Evolutionary conservation across 257 asterid species (phyloP), one percentile per base, ranked within the genome.

Genomic region (Ophiorrhiza pumila): DNA sequence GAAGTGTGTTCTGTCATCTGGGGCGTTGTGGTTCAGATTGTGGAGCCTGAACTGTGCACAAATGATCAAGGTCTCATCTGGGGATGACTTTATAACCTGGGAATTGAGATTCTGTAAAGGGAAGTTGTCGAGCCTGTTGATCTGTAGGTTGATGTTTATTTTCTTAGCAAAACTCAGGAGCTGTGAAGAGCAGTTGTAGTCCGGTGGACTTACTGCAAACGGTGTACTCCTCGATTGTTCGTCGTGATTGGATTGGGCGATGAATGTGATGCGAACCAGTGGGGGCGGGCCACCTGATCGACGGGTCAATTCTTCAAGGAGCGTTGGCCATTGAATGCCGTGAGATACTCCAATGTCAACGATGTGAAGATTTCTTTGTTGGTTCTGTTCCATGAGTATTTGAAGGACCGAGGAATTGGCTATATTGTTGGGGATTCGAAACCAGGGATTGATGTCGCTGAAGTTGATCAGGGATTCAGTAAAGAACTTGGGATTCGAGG

Each of bases 311-410:
- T 90, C 97, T 77, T 88, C 97, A 0, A 92, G 82, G 27, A 92
- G 92, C 0, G 92, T 91, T 12, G 97, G 97, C 97, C 97, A 91
- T 29, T 92, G 97, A 23, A 92, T 81, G 20, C 97, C 97, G 66
- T 90, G 97, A 34, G 96, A 92, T 34, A 88, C 97, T 78, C 97
- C 96, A 45, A 90, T 87, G 68, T 92, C 97, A 49, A 92, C 83
- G 79, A 92, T 92, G 87, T 92, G 97, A 56, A 92, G 96, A 53
- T 80, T 83, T 11, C 75, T 60, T 2, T 80, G 78, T 13, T 77
- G 79, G 41, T 70, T 77, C 64, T 83, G 86, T 68, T 85, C 89
- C 0, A 64, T 62, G 0, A 92, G 93, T 39, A 88, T 87, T 70
- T 92, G 95, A 18, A 92, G 91, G 69, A 92, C 80, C n/a, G 96